Base-by-base conservation (phyloP, 2,329 filamentous ascomycete species). In the Penicillium sp. region DNA sequence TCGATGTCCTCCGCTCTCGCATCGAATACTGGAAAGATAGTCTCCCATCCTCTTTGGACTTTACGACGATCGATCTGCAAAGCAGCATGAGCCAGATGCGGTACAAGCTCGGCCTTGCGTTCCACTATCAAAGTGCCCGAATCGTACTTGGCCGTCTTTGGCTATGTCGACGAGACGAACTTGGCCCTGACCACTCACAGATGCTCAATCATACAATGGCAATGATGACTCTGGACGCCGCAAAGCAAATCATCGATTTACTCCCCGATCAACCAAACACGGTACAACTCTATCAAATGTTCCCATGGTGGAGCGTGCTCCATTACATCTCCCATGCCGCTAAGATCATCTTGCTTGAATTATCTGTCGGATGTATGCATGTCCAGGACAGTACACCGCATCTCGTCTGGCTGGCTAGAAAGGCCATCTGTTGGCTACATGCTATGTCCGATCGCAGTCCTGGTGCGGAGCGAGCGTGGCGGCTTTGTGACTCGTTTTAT, bases 291-390 rank as follows among this genome's bases (percentile, higher is more conserved):
- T 53, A 53, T 37, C 35, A 53, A 37, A 53, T 28, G 51, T 53
- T 53, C 51, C 51, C 51, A n/a, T 53, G 51, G 51, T 53, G 51
- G 51, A 42, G 51, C 13, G 22, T 53, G 2, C 51, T 53, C 2
- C 35, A 53, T 6, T 53, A 53, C 14, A 53, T 53, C 35, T 53
- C 51, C 13, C 51, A 53, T 8, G 37, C 51, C 7, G 51, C 51
- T 8, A 53, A 40, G 25, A 53, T 53, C 22, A 40, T 53, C 22
- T 26, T 53, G 6, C 40, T 53, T 37, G 51, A 53, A 19, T 25
- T 53, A n/a, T 53, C 51, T 2, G n/a, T 28, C 19, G 51, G 51
- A 40, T 53, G 51, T 13, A 40, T 28, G 22, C 51, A 53, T 16
- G 35, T 42, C 3, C 51, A 42, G 7, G 37, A 53, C 16, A 53